Evolutionary conservation across 495 filamentous ascomycete species (phyloP).

Genomic region (Cenococcum geophilum): DNA sequence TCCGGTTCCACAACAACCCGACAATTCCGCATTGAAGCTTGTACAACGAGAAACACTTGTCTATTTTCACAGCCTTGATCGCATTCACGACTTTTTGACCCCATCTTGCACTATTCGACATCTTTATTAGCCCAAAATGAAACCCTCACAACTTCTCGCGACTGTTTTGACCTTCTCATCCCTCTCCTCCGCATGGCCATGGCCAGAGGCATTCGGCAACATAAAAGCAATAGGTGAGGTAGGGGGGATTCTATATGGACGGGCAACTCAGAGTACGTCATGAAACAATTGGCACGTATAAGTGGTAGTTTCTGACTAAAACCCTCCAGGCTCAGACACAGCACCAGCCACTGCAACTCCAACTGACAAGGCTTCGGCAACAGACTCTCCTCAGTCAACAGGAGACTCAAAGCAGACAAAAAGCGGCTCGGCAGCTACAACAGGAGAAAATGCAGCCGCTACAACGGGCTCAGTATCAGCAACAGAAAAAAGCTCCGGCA

Average conservation of each 20-base stretch:
- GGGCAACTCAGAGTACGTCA: slow-evolving; percentile 23
- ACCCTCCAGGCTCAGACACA: not conserved
- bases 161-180: slow-evolving; percentile 34
- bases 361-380: not conserved
- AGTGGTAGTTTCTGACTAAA: not conserved
- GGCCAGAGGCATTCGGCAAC: slow-evolving; percentile 24
- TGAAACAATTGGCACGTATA: not conserved
- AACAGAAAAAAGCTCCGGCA: slow-evolving; percentile 6
- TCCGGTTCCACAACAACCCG: slow-evolving; percentile 6
- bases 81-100: not conserved
- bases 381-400: not conserved
- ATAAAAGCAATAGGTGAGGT: slow-evolving; percentile 27
- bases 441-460: slow-evolving; percentile 5
- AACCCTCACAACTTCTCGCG: slow-evolving; percentile 32
- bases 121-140: slow-evolving; percentile 30
- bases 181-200: slow-evolving; percentile 31
- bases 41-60: not conserved
- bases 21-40: not conserved
- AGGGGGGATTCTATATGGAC: slow-evolving; percentile 22
- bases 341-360: not conserved
- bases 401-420: not conserved
- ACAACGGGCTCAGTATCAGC: not conserved
- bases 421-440: not conserved
- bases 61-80: not conserved
- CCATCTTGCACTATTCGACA: not conserved